Percentiles rank a stretch among this genome's conserved stretches.
Evolutionary conservation across 176 grass and related monocot genomes (phyloP).

Genomic region (Puya raimondii): DNA sequence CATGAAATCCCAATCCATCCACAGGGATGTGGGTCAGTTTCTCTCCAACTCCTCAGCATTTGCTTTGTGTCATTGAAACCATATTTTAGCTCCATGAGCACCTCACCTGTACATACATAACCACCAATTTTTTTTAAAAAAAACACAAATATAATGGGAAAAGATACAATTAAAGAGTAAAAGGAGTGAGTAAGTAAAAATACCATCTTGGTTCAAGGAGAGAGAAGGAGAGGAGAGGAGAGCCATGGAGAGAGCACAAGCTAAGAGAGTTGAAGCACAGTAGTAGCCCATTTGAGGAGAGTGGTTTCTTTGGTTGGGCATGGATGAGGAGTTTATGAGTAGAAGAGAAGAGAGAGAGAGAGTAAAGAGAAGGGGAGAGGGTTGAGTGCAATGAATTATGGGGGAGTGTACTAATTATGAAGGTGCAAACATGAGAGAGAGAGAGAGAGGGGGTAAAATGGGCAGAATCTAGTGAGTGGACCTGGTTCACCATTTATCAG

Average conservation of each 20-base stretch:
- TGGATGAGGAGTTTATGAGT: background rate
- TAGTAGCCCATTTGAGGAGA: background rate
- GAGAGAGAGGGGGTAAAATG: background rate
- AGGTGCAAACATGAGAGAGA: background rate
- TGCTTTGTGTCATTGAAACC: slow-evolving; percentile 65
- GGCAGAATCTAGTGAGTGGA: no score
- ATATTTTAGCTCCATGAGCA: slow-evolving; percentile 60
- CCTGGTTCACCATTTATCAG: no score
- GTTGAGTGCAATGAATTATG: no score
- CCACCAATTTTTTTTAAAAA: background rate
- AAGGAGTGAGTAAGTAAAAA: background rate
- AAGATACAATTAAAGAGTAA: background rate
- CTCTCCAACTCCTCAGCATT: slow-evolving; percentile 60
- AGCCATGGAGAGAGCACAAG: background rate
- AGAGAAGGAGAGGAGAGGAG: slow-evolving; percentile 11
- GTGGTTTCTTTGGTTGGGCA: slow-evolving; percentile 1
- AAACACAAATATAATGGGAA: no score
- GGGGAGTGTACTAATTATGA: background rate
- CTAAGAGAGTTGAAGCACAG: background rate
- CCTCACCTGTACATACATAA: slow-evolving; percentile 40
- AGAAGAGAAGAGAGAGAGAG: no score
- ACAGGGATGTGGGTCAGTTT: slow-evolving; percentile 54
- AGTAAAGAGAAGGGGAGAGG: no score
- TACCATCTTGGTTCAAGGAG: slow-evolving; percentile 72
- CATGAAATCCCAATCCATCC: slow-evolving; percentile 84